Percentiles rank a stretch among this genome's conserved stretches.
These are phyloP conservation scores for Neofusicoccum cordaticola DNA, from an alignment of 2,329 filamentous ascomycete species.

Conservation along the genomic window DNA sequence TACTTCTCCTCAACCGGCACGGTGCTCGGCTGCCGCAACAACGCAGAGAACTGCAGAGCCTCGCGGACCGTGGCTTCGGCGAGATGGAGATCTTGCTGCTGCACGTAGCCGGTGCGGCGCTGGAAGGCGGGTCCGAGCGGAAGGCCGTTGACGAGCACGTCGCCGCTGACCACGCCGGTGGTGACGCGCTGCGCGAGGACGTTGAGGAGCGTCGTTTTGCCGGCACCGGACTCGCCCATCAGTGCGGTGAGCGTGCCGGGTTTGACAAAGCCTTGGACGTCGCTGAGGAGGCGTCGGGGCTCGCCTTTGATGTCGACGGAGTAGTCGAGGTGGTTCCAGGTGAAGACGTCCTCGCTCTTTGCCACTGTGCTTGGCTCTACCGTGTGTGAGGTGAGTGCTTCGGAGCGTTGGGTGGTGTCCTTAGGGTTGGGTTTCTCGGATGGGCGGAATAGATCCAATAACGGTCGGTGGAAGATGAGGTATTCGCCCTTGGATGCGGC, in stretches of 20 bases:
- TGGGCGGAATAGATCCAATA: conserved; percentile 41
- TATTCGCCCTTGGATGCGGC: conserved; percentile 61
- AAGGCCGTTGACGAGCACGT: conserved; percentile 39
- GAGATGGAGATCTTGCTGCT: conserved; percentile 55
- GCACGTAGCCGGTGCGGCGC: conserved; percentile 39
- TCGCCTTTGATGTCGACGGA: conserved; percentile 53
- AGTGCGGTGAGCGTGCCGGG: conserved; percentile 53
- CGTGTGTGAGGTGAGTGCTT: too few relatives aligned
- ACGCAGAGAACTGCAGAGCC: conserved; percentile 33
- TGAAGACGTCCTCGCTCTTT: conserved; percentile 58
- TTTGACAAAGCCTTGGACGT: conserved; percentile 55
- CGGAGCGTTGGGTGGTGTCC: too few relatives aligned
- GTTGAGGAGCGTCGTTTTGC: conserved; percentile 40
- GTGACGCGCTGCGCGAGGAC: conserved; percentile 34
- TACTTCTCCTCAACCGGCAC: conserved; percentile 58
- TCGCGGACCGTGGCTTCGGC: conserved; percentile 39
- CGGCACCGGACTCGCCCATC: conserved; percentile 39
- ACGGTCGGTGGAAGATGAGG: conserved; percentile 57
- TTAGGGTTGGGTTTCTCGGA: conserved; percentile 30
- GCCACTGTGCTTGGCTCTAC: not conserved
- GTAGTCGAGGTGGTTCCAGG: conserved; percentile 54
- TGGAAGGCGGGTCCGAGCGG: conserved; percentile 35
- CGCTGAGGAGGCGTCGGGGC: conserved; percentile 51
- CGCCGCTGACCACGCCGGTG: conserved; percentile 38
- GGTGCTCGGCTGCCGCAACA: conserved; percentile 49